These are phyloP conservation scores for Syzygium aromaticum DNA, from an alignment of 345 rosid genomes.

Conservation along the genomic window DNA sequence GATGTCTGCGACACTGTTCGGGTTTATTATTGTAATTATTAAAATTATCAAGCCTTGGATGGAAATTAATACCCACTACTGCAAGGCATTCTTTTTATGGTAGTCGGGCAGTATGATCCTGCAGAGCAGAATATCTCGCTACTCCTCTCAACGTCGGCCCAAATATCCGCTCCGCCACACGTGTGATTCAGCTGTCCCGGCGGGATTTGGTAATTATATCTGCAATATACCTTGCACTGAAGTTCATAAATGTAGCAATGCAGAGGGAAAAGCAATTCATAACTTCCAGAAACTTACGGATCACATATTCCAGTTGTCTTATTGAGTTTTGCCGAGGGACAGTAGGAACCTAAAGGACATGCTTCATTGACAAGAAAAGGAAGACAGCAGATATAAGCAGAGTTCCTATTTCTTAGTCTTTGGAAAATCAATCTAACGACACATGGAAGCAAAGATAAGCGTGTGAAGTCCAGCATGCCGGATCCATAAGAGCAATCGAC, in stretches of 20 bases:
- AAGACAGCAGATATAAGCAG: neutral
- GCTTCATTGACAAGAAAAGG: conserved; percentile 36
- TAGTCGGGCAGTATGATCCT: conserved; percentile 81
- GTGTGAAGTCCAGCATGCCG: neutral
- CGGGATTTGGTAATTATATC: conserved; percentile 74
- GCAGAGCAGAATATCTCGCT: conserved; percentile 69
- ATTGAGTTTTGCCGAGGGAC: conserved; percentile 75
- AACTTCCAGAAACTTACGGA: conserved; percentile 51
- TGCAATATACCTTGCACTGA: conserved; percentile 17
- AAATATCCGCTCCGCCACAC: conserved; percentile 75
- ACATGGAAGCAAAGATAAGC: neutral
- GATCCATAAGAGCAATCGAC: neutral
- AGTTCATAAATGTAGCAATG: neutral
- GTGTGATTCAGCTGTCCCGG: conserved; percentile 56
- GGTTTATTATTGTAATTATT: neutral
- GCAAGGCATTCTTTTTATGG: conserved; percentile 49
- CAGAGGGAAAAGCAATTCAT: neutral
- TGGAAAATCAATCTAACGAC: neutral
- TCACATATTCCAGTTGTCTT: conserved; percentile 60
- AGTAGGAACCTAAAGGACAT: conserved; percentile 78
- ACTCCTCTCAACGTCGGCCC: conserved; percentile 53
- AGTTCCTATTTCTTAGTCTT: neutral
- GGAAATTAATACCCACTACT: conserved; percentile 70
- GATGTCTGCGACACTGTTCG: neutral
- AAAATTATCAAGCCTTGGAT: conserved; percentile 13